Evolutionary conservation across 139 green algal genomes (phyloP), one percentile per base, ranked within the genome.

Genomic region (Micromonas commoda): DNA sequence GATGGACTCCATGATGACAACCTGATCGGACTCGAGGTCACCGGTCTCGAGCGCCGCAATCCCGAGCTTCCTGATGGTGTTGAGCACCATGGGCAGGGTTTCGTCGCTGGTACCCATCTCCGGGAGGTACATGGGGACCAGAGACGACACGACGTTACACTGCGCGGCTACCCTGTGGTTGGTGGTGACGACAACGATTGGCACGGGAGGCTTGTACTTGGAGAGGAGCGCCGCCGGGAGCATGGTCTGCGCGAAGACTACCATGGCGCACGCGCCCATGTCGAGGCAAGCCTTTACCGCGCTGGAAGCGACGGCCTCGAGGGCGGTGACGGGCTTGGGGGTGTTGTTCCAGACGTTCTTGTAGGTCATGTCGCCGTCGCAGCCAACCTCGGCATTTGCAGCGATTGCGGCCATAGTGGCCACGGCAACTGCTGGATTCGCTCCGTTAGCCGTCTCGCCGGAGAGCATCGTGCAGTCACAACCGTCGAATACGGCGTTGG

Each of bases 151-250:
- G 6, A 23, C 60, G 60, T 68, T 68, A 16, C 19, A 32, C 13
- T 76, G 69, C 20, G 19, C 29, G 16, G n/a, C 21, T 3, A 63
- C 31, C 28, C 6, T 21, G 9, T 38, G 13, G 61, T 6, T 23
- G 29, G 73, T 70, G 24, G 87, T 89, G 54, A 91, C 85, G 31
- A 89, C 78, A 26, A 91, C 78, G 32, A 89, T 82, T 0, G 87
- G 87, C 21, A 84, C 80, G 38, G 71, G 81, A 29, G 88, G 86
- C 26, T 82, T 77, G 85, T 92, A 92, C 85, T 92, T 92, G 71
- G 88, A 77, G 26, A 90, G 53, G 68, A 90, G 65, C 64, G 64
- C n/a, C 20, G 23, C n/a, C 23, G 16, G 23, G 24, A 37, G 64
- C 20, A 21, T 13, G 64, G 52, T 84, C 24, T 84, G 84, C 31